These are phyloP conservation scores for Acmispon strigosus DNA, from an alignment of 306 rosid species.

Conservation along the genomic window DNA sequence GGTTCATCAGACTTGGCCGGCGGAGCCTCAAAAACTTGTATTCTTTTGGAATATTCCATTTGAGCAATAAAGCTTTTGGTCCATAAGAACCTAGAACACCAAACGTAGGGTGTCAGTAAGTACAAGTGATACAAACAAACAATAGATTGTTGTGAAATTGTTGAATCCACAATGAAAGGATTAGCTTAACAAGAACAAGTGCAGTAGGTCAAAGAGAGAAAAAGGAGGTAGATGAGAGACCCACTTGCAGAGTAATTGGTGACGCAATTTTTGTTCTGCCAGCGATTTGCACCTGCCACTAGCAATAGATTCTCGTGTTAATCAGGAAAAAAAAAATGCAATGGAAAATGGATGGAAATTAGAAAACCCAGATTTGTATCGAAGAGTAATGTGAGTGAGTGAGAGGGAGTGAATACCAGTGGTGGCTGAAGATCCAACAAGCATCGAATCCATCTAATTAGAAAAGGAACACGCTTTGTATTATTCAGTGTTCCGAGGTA, in stretches of 20 bases:
- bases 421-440: slow-evolving; percentile 15
- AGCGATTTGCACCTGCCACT: slow-evolving; percentile 37
- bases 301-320: not conserved
- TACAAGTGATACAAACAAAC: not conserved
- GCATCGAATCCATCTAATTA: slow-evolving; percentile 22
- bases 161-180: not conserved
- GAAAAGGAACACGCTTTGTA: too few relatives aligned
- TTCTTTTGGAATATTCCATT: slow-evolving; percentile 34
- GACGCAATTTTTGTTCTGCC: slow-evolving; percentile 25
- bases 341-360: not conserved
- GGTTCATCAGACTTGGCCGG: slow-evolving; percentile 10
- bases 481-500: not conserved
- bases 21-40: slow-evolving; percentile 22
- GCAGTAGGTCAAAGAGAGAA: not conserved
- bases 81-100: slow-evolving; percentile 34
- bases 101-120: not conserved
- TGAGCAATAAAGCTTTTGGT: slow-evolving; percentile 35
- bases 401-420: too few relatives aligned
- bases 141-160: not conserved
- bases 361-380: too few relatives aligned
- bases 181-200: too few relatives aligned
- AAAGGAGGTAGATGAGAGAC: not conserved
- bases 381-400: too few relatives aligned
- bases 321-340: not conserved
- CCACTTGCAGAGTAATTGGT: slow-evolving; percentile 18